Base-by-base conservation (phyloP, 176 grass and related monocot genomes). In the Carex scoparia region DNA sequence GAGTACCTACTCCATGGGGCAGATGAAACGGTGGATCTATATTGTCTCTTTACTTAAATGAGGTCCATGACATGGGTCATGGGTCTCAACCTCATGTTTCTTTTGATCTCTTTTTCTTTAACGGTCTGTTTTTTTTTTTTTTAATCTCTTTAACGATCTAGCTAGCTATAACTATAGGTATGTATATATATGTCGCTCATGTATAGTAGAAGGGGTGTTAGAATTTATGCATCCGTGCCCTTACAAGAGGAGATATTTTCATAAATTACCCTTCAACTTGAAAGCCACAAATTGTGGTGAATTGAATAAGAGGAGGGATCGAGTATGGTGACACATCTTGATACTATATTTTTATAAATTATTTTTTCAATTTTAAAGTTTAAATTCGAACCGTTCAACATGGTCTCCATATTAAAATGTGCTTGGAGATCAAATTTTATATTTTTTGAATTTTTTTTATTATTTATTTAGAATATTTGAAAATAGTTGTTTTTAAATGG, bases 11-110 rank as follows among this genome's bases (percentile, higher is more conserved):
- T 68, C 30, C 11, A 11, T 4, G 10, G 40, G 70, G 8, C 19
- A n/a, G n/a, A 28, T 51, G 44, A 74, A 82, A 60, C 57, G 79
- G 79, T 82, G 60, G 79, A 64, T 82, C 79, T 65, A 60, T 64
- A 58, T 35, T 4, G 37, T 37, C 35, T 46, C 79, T 81, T 49
- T 82, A 81, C 6, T 81, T 81, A 28, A 8, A 48, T 82, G 42
- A 74, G 70, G 40, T 74, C 37, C 67, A 42, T 70, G 78, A 61
- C 77, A 80, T 23, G 23, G 23, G 23, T 23, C 23, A 23, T 23
- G 23, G 23, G 23, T 23, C 23, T 23, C 23, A 23, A 23, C 65
- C 59, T 65, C 79, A 46, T 82, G 60, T 38, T 46, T 46, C 60
- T 65, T 82, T 65, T 63, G 33, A 82, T 82, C 6, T 79, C 38